Base-by-base conservation (phyloP, 1,284 basidiomycete species). In the Ceratobasidium papillatum region DNA sequence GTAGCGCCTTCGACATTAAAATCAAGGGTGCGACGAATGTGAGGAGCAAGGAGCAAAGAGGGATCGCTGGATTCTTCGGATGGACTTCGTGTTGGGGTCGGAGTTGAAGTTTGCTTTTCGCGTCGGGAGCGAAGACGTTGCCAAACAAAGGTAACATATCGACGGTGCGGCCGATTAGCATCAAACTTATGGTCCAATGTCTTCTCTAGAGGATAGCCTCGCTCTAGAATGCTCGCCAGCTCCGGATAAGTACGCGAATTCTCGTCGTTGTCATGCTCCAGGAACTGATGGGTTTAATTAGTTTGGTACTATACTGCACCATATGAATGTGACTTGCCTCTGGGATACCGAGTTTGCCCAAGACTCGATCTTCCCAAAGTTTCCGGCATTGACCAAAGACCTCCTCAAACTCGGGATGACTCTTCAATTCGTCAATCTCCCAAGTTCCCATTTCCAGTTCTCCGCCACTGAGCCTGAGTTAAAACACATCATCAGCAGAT, bases 381-480 rank as follows among this genome's bases (percentile, higher is more conserved):
- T 71, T 71, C 66, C 54, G 52, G 22, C 66, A 71, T 30, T 71
- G 66, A 14, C 66, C 66, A 47, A 71, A 71, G 25, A 71, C 66
- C 52, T 71, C 51, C 8, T 71, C 66, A 47, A 71, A 71, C 41
- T 71, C 66, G n/a, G 66, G 66, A 34, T 59, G 66, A 34, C 38
- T 30, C 54, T 71, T 71, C 11, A 71, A 54, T 17, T 71, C 66
- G n/a, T 71, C 66, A 27, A 77, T 59, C 27, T 64, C 64, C 76
- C 76, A 77, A 45, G 73, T 73, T 30, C 75, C 75, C 30, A 77
- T 43, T 34, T 77, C 76, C 0, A 77, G 43, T 47, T 77, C 76
- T 14, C 76, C 76, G 41, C 75, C 75, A 8, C 76, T 75, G 45
- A 77, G 62, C 27, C 76, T 71, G 41, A 47, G 34, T 45, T 25